Conservation (phyloP, 345 rosid genomes). For the Orychophragmus violaceus region DNA sequence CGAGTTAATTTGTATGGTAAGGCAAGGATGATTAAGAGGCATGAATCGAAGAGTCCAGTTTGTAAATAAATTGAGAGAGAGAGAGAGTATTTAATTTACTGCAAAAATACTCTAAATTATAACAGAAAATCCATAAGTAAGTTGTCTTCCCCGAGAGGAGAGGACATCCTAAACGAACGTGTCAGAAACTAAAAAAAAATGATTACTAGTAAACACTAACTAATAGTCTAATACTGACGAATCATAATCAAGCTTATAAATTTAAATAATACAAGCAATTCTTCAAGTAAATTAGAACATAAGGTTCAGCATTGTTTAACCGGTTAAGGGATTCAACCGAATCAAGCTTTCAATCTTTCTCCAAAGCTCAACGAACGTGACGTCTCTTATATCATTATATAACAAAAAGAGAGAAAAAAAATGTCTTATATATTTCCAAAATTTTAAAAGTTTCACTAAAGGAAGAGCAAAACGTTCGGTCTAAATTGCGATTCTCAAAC, state of each 20-base stretch:
- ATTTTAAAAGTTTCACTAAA: not conserved
- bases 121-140: not conserved
- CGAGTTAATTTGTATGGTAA: not conserved
- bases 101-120: too few relatives aligned
- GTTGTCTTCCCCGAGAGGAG: slow-evolving; percentile 18
- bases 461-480: not conserved
- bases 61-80: not conserved
- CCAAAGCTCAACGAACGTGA: not conserved
- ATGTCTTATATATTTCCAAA: not conserved
- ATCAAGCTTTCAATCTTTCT: not conserved
- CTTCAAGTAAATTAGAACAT: not conserved
- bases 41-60: not conserved
- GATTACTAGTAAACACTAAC: not conserved
- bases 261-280: not conserved
- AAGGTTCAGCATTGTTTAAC: not conserved
- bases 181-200: slow-evolving; percentile 22
- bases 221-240: not conserved
- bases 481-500: slow-evolving; percentile 14
- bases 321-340: not conserved
- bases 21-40: not conserved
- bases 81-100: not conserved
- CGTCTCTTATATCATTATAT: not conserved
- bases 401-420: not conserved
- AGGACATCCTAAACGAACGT: slow-evolving; percentile 21
- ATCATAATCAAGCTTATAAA: not conserved